Evolutionary conservation across 2,329 filamentous ascomycete species (phyloP).

Genomic region (Simplicillium sp.): DNA sequence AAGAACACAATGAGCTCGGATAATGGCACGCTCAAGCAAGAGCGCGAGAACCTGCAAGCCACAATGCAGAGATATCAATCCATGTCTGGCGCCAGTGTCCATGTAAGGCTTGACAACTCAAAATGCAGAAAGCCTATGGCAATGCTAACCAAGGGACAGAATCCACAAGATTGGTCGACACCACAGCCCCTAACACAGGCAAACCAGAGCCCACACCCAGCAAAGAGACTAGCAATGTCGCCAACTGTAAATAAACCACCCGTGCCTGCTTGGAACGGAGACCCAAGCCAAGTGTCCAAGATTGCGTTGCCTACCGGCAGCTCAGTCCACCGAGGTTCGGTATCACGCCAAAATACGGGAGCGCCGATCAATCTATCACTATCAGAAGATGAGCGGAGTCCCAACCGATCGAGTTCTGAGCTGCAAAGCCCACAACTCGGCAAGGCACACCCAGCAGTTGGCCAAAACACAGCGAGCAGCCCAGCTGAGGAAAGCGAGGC

Average conservation of each 20-base stretch:
- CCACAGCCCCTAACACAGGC: conserved; percentile 25
- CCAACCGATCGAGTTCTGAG: conserved; percentile 40
- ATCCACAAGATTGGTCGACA: conserved; percentile 35
- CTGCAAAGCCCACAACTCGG: conserved; percentile 39
- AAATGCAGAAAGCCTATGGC: not conserved
- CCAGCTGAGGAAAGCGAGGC: conserved; percentile 70
- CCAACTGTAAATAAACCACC: conserved; percentile 42
- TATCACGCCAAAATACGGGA: conserved; percentile 6
- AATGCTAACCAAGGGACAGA: conserved; percentile 14
- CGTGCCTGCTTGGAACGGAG: conserved; percentile 39
- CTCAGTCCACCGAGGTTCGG: conserved; percentile 5
- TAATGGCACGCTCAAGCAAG: conserved; percentile 20
- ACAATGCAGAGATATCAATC: conserved; percentile 16
- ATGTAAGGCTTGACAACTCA: not conserved
- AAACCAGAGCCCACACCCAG: conserved; percentile 32
- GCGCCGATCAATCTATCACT: conserved; percentile 42
- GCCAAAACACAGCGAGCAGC: conserved; percentile 40
- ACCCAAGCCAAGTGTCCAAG: conserved; percentile 17
- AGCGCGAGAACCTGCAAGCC: conserved; percentile 20
- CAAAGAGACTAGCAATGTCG: conserved; percentile 44
- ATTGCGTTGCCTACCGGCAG: conserved; percentile 6
- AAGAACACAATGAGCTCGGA: conserved; percentile 29
- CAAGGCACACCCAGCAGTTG: conserved; percentile 24
- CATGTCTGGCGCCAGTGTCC: conserved; percentile 4
- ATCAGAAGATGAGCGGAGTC: conserved; percentile 51